Evolutionary conservation across 1,139 yeast genomes (phyloP).

Genomic region (Yamadazyma dendronema): DNA sequence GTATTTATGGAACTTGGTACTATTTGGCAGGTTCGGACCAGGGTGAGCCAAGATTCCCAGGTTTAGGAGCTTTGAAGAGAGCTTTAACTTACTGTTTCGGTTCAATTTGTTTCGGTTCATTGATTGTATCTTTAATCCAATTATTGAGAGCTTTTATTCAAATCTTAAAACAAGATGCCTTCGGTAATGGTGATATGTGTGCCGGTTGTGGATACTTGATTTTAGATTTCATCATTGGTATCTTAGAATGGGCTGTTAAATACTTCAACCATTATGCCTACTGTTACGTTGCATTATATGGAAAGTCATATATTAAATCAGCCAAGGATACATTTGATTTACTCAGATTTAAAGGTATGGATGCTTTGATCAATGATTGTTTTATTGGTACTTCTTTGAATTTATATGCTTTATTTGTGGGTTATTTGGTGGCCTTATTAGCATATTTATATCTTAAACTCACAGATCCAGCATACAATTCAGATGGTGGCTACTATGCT

Average conservation of each 20-base stretch:
- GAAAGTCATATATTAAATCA: conserved; percentile 69
- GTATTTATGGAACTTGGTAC: conserved; percentile 91
- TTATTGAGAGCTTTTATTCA: conserved; percentile 47
- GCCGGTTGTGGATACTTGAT: conserved; percentile 55
- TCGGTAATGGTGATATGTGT: conserved; percentile 53
- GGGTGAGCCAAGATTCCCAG: conserved; percentile 81
- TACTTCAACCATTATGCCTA: conserved; percentile 92
- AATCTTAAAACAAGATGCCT: conserved; percentile 51
- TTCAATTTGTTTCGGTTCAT: conserved; percentile 84
- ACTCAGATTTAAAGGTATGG: conserved; percentile 77
- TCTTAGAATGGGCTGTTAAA: conserved; percentile 75
- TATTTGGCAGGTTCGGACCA: conserved; percentile 73
- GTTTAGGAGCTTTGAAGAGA: conserved; percentile 76
- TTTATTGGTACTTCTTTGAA: conserved; percentile 74
- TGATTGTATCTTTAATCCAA: conserved; percentile 76
- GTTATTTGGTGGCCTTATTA: conserved; percentile 65
- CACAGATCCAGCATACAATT: conserved; percentile 72
- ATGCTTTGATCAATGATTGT: conserved; percentile 82
- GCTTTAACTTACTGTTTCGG: conserved; percentile 88
- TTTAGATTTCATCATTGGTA: conserved; percentile 59
- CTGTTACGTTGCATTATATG: conserved; percentile 84
- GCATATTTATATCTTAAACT: conserved; percentile 69
- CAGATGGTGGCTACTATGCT: conserved; percentile 65
- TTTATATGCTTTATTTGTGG: conserved; percentile 69
- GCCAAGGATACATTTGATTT: conserved; percentile 84